Base-by-base conservation (phyloP, 495 filamentous ascomycete species). In the Symbiotaphrina buchneri region DNA sequence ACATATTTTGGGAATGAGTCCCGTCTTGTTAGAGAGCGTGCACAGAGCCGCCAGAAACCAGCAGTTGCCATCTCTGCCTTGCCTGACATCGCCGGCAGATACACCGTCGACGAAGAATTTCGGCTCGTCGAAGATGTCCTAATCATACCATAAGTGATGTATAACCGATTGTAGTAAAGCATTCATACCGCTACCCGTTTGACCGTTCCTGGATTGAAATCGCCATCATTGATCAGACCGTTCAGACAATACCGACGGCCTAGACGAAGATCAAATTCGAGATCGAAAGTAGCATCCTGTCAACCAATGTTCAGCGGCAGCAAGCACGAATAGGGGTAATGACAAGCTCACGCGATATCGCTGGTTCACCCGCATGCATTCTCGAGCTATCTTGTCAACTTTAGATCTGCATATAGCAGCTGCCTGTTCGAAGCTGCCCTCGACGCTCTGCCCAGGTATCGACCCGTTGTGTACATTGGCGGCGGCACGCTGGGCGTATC, bases 271-370 rank as follows among this genome's bases (percentile, higher is more conserved):
- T 90, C 83, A 32, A 64, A 57, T 41, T 83, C 77, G 30, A 94
- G 71, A 46, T 93, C 79, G 45, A 93, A 92, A 48, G 85, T 71
- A 17, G 73, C 66, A 50, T 94, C 84, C n/a, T n/a, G n/a, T n/a
- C n/a, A n/a, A n/a, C n/a, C n/a, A n/a, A n/a, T n/a, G n/a, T n/a
- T n/a, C n/a, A n/a, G n/a, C n/a, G n/a, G n/a, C n/a, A n/a, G n/a
- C n/a, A n/a, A n/a, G n/a, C n/a, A n/a, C n/a, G n/a, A n/a, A n/a
- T n/a, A n/a, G n/a, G n/a, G n/a, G n/a, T n/a, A n/a, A n/a, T n/a
- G n/a, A n/a, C n/a, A n/a, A n/a, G n/a, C n/a, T n/a, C n/a, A n/a
- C n/a, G 3, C 74, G 65, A 44, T 92, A 94, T 48, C 85, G 91
- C 45, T 81, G 72, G 47, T 94, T 93, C 35, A 87, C 56, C 6